Evolutionary conservation across 2,329 filamentous ascomycete species (phyloP).

Genomic region (Neurospora sp.): DNA sequence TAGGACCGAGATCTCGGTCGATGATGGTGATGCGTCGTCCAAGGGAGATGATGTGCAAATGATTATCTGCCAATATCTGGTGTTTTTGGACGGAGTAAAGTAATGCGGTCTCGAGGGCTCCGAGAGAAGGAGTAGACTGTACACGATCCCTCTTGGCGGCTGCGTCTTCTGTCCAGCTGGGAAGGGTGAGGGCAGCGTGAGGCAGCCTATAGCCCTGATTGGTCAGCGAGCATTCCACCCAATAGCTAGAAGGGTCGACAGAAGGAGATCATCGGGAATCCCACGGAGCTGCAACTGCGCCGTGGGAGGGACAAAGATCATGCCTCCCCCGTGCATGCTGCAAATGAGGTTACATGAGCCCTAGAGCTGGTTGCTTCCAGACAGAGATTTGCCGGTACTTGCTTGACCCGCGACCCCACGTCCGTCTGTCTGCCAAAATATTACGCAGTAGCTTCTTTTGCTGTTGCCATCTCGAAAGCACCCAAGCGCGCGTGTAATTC

Average conservation of each 20-base stretch:
- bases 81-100: neutral
- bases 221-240: neutral
- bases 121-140: neutral
- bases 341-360: constrained; percentile 5
- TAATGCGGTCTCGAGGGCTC: neutral
- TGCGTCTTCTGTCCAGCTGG: neutral
- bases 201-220: neutral
- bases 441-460: neutral
- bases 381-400: neutral
- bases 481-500: neutral
- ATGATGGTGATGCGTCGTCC: neutral
- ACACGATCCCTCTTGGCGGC: neutral
- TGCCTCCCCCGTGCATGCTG: constrained; percentile 2
- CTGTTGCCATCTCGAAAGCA: neutral
- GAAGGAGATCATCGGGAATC: constrained; percentile 3
- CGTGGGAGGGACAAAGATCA: neutral
- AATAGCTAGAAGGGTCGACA: neutral
- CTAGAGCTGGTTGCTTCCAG: neutral
- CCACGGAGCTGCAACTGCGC: neutral
- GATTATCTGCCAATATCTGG: neutral
- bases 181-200: neutral
- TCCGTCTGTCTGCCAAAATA: neutral
- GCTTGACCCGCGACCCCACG: neutral
- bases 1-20: neutral
- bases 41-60: neutral